Evolutionary conservation across 2,329 filamentous ascomycete species (phyloP), one percentile per base, ranked within the genome.

Genomic region (Paecilomyces sp.): DNA sequence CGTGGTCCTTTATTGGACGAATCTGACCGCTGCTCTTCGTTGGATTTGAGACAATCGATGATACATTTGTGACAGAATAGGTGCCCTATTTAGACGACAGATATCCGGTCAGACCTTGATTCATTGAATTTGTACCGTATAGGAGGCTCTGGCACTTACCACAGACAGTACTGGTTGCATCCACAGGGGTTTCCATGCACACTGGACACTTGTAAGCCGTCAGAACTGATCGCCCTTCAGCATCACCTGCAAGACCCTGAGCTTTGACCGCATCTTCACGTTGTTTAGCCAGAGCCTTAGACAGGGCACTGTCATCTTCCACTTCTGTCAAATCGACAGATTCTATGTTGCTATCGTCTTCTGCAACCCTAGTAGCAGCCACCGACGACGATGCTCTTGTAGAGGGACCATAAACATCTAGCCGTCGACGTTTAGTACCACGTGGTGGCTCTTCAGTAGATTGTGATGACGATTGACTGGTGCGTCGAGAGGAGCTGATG

Each of bases 11-110:
- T 75, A 2, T 69, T 67, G 2, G 64, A 61, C 1, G 66, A 60
- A 52, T 73, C 70, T 9, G 74, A 68, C 50, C 78, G 67, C 60
- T 75, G 80, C 63, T 80, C 80, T 64, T 85, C 83, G 52, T 80
- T 79, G 28, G 80, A 81, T 47, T 82, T 82, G 18, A 88, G 72
- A n/a, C 83, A 82, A 67, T 85, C 82, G 56, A 83, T 79, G 51
- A 88, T 80, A 65, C 85, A 88, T 36, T 81, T 81, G 65, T 87
- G 84, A 68, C 85, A 88, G 70, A 87, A 87, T 25, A 87, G 76
- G 67, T 88, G 85, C 0, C 85, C 83, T 85, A 30, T 9, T 18
- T 11, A 36, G 1, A 22, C 67, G 52, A 66, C 18, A 64, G 59
- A 55, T 25, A 55, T n/a, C 47, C 51, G 4, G 15, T 53, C 25